These are phyloP conservation scores for Monosporozyma aquatica DNA, from an alignment of 805 yeast species.

Conservation along the genomic window DNA sequence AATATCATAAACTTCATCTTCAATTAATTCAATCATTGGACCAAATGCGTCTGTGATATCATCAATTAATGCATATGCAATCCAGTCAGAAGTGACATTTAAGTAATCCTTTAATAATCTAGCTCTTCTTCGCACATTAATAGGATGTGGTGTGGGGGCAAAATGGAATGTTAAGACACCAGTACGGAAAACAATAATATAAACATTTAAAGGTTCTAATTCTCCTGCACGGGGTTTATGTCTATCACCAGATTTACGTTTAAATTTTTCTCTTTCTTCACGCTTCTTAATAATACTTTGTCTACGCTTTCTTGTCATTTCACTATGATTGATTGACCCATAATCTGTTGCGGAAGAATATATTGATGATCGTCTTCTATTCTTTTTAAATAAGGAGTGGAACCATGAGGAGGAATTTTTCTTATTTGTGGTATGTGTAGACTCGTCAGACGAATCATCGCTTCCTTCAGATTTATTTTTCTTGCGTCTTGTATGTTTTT, in stretches of 20 bases:
- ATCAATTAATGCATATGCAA: conserved; percentile 91
- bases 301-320: conserved; percentile 9
- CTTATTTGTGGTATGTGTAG: neutral
- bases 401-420: conserved; percentile 1
- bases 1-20: conserved; percentile 87
- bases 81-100: conserved; percentile 91
- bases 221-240: conserved; percentile 42
- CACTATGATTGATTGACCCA: neutral
- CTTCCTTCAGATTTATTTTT: conserved; percentile 30
- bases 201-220: conserved; percentile 83
- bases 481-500: conserved; percentile 46
- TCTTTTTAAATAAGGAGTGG: neutral
- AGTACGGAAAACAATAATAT: conserved; percentile 80
- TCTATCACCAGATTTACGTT: conserved; percentile 38
- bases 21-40: conserved; percentile 90
- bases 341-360: conserved; percentile 2
- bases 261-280: conserved; percentile 32
- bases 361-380: conserved; percentile 8
- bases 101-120: conserved; percentile 78
- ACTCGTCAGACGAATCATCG: conserved; percentile 3
- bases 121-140: conserved; percentile 89
- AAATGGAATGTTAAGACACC: conserved; percentile 92
- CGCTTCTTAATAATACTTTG: conserved; percentile 16
- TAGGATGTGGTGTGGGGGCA: conserved; percentile 91
- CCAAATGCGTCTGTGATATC: conserved; percentile 97